These are phyloP conservation scores for Penicillium nucicola DNA, from an alignment of 495 filamentous ascomycete species.

Conservation along the genomic window DNA sequence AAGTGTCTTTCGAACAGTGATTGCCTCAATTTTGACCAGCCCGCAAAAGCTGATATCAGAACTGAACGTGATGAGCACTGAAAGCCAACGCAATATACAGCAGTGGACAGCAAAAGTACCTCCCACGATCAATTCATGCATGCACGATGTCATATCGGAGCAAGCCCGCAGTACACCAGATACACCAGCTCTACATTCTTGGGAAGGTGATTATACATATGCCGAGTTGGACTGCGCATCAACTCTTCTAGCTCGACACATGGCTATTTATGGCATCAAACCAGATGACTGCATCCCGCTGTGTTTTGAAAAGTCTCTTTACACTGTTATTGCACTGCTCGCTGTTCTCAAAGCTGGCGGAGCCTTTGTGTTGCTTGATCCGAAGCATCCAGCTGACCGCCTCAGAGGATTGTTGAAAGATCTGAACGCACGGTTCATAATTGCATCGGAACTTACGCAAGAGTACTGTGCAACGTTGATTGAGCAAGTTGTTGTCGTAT, in stretches of 20 bases:
- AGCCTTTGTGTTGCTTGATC: conserved; percentile 1
- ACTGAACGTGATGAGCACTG: background rate
- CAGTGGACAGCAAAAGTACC: background rate
- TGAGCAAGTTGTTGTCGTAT: background rate
- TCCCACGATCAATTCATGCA: background rate
- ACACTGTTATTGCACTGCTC: conserved; percentile 37
- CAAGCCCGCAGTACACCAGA: background rate
- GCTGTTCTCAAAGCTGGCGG: conserved; percentile 44
- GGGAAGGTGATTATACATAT: conserved; percentile 31
- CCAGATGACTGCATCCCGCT: conserved; percentile 39
- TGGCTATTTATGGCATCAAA: conserved; percentile 29
- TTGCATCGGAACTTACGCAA: background rate
- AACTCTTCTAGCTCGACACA: conserved; percentile 10
- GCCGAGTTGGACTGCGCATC: conserved; percentile 36
- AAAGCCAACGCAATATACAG: background rate
- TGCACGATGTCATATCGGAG: background rate
- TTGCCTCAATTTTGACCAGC: background rate
- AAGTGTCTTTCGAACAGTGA: background rate
- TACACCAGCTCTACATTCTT: background rate
- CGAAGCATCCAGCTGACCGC: background rate
- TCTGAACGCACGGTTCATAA: background rate
- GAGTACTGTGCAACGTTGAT: background rate
- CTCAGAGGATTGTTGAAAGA: background rate
- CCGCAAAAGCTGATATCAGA: background rate
- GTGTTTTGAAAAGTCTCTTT: conserved; percentile 44